Conservation (phyloP, 176 grass and related monocot genomes). For the Zea mays region DNA sequence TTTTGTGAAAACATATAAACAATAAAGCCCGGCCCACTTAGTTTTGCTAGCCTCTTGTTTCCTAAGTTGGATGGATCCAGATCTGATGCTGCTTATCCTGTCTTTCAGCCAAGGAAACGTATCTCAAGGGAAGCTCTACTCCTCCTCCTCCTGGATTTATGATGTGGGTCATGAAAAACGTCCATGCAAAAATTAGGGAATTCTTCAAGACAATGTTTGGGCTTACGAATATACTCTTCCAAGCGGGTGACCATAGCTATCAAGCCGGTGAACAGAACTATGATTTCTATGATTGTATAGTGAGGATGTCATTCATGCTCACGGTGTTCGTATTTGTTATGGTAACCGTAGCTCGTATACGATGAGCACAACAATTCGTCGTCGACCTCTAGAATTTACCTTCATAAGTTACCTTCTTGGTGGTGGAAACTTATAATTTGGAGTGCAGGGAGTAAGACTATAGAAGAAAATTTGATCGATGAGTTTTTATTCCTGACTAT, state of each 20-base stretch:
- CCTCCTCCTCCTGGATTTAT: conserved; percentile 49
- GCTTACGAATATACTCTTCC: conserved; percentile 55
- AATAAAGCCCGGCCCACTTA: not conserved
- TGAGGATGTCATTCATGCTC: conserved; percentile 81
- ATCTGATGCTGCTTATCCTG: conserved; percentile 14
- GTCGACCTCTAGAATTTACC: too few relatives aligned
- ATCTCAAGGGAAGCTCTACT: conserved; percentile 18
- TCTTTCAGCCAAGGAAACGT: conserved; percentile 46
- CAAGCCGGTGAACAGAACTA: conserved; percentile 31
- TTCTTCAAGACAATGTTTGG: conserved; percentile 61
- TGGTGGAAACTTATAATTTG: not conserved
- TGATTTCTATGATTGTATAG: conserved; percentile 39
- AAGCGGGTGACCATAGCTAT: too few relatives aligned
- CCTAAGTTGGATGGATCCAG: not conserved
- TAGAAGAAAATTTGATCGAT: too few relatives aligned
- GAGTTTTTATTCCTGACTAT: too few relatives aligned
- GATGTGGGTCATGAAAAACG: conserved; percentile 52
- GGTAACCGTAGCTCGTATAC: conserved; percentile 65
- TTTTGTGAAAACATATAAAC: not conserved
- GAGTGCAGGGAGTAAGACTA: too few relatives aligned
- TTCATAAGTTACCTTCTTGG: too few relatives aligned
- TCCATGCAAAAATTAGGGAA: conserved; percentile 60
- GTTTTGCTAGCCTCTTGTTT: not conserved
- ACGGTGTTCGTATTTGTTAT: conserved; percentile 78
- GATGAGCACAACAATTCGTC: conserved; percentile 47